These are phyloP conservation scores for Phoenix roebelenii DNA, from an alignment of 176 grass and related monocot species.

Conservation along the genomic window DNA sequence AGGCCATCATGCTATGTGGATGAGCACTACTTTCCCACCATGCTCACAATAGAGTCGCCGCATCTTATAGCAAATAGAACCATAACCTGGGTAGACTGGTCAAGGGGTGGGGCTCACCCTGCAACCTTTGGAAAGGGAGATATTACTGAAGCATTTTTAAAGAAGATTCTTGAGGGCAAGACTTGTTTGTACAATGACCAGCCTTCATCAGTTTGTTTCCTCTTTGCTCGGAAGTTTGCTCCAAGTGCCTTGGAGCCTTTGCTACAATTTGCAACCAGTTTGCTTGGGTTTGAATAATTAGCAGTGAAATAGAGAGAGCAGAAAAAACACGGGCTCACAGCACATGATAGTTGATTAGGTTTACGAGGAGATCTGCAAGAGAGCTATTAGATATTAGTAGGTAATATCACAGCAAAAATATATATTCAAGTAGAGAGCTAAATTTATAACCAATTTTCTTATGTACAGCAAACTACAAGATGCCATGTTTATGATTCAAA, in stretches of 20 bases:
- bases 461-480: no score
- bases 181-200: slow-evolving; percentile 40
- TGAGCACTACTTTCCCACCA: slow-evolving; percentile 72
- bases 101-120: slow-evolving; percentile 57
- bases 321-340: background rate
- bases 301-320: background rate
- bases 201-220: slow-evolving; percentile 29
- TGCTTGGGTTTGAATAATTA: slow-evolving; percentile 21
- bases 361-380: no score
- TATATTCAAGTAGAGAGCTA: no score
- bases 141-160: slow-evolving; percentile 25
- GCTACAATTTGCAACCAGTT: slow-evolving; percentile 20
- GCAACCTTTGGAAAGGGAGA: slow-evolving; percentile 42
- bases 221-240: slow-evolving; percentile 62
- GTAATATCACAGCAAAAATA: no score
- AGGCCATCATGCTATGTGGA: slow-evolving; percentile 40
- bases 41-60: slow-evolving; percentile 27
- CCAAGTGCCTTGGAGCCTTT: slow-evolving; percentile 29
- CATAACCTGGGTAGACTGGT: slow-evolving; percentile 62
- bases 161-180: background rate
- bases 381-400: no score
- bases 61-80: slow-evolving; percentile 23
- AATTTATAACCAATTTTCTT: no score
- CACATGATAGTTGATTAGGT: no score
- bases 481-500: no score